Base-by-base conservation (phyloP, 1,139 yeast species). In the Fermentozyma sake region DNA sequence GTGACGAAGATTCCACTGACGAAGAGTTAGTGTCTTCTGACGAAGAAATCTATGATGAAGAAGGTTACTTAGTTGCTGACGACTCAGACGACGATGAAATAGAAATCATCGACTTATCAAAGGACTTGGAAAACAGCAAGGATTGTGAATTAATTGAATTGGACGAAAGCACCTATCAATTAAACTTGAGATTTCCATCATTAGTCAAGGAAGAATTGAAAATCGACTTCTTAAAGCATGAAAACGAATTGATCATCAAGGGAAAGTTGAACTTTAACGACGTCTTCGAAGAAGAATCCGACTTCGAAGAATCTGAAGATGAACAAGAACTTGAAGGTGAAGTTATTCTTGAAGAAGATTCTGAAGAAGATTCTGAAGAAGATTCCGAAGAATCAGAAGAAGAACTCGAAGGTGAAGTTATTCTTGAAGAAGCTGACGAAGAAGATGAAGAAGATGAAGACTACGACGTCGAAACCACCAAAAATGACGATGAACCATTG, bases 101-200 rank as follows among this genome's bases (percentile, higher is more conserved):
- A 32, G 58, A 54, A 29, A 47, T 66, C 17, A 59, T 66, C 36
- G 72, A 67, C 42, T 60, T 66, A 44, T 49, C 66, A 26, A 58
- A 56, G 29, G 73, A 67, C 43, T 59, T 67, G 41, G 61, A 55
- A 34, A 52, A 63, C 44, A 61, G 69, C 29, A 66, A 63, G 39
- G 73, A 67, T 44, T 66, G 68, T 44, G 71, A 66, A 45, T 56
- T 67, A 41, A 47, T 54, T 23, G 61, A 66, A 39, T 42, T 60
- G 16, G 63, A 64, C 34, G 67, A 62, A 23, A 50, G 58, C 34
- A 58, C 60, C 13, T 68, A 65, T 48, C 62, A 61, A 41, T 58
- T 67, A 42, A 56, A 50, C 37, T 52, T 67, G 34, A 58, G 72
- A 46, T 61, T 67, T 31, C 72, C 72, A 18, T 59, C 71, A 10